These are phyloP conservation scores for Solanum bukasovii DNA, from an alignment of 257 asterid species.

Conservation along the genomic window DNA sequence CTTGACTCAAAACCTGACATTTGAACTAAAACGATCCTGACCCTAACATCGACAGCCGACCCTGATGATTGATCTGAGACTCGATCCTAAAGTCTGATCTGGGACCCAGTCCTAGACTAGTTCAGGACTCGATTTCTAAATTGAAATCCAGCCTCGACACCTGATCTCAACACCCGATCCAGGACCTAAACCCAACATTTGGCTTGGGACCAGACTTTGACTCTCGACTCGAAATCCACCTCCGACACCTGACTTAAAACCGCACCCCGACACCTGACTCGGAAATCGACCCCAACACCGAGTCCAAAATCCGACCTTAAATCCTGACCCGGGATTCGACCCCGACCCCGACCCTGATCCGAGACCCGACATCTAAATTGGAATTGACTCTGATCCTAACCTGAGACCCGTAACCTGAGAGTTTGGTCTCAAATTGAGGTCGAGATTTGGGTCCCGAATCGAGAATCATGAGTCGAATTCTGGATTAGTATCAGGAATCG, in stretches of 20 bases:
- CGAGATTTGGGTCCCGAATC: not conserved
- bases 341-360: not conserved
- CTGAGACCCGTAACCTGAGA: not conserved
- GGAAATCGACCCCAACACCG: not conserved
- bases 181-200: not conserved
- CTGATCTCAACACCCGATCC: fast-evolving
- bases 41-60: not conserved
- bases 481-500: no score
- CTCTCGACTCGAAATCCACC: not conserved
- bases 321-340: no score
- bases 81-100: no score
- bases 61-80: not conserved
- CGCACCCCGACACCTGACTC: not conserved
- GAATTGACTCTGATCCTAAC: no score
- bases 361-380: no score
- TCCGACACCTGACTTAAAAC: not conserved
- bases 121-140: not conserved
- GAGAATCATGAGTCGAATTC: not conserved
- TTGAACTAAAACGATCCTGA: not conserved
- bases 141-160: fast-evolving
- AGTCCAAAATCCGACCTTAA: not conserved
- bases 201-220: fast-evolving
- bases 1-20: fast-evolving
- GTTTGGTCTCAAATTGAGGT: not conserved
- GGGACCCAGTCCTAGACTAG: not conserved